A percentile compares a stretch with the other conserved stretches of the same genome.
Evolutionary conservation across 2,329 filamentous ascomycete species (phyloP).

Genomic region (Fusarium sp.): DNA sequence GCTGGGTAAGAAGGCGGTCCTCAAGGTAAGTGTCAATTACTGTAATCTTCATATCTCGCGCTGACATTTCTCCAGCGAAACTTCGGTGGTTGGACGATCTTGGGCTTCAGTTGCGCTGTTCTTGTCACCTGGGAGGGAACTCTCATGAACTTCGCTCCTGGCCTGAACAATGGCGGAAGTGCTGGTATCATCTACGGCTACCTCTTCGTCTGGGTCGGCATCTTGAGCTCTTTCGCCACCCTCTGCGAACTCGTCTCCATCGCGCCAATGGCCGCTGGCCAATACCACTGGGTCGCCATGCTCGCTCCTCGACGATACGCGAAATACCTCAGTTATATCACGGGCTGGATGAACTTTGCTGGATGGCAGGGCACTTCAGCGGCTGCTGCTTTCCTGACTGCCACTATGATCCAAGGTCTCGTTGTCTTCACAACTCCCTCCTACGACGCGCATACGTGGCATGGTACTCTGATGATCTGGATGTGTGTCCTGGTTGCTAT

Average conservation of each 20-base stretch:
- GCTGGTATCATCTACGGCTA: conserved; percentile 64
- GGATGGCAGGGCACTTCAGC: conserved; percentile 49
- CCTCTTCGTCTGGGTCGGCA: conserved; percentile 64
- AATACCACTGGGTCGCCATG: conserved; percentile 47
- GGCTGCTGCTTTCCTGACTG: conserved; percentile 43
- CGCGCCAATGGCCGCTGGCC: conserved; percentile 42
- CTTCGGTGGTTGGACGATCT: conserved; percentile 46
- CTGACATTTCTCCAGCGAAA: conserved; percentile 34
- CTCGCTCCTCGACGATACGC: conserved; percentile 39
- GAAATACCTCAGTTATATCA: conserved; percentile 52
- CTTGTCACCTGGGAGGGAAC: conserved; percentile 50
- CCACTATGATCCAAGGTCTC: conserved; percentile 48
- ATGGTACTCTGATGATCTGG: conserved; percentile 52
- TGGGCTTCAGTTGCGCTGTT: conserved; percentile 48
- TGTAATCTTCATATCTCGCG: no score
- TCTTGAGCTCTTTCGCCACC: conserved; percentile 47
- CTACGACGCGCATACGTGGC: conserved; percentile 45
- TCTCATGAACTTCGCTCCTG: conserved; percentile 47
- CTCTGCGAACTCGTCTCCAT: conserved; percentile 46
- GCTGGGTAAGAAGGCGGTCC: conserved; percentile 23
- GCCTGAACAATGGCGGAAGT: conserved; percentile 45
- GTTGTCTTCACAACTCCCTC: conserved; percentile 36
- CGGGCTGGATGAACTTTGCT: conserved; percentile 46
- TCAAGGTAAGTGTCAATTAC: not conserved
- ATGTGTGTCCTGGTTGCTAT: conserved; percentile 59